Evolutionary conservation across 352 stramenopile species (phyloP), one percentile per base, ranked within the genome.

Genomic region (Phytophthora parvispora): DNA sequence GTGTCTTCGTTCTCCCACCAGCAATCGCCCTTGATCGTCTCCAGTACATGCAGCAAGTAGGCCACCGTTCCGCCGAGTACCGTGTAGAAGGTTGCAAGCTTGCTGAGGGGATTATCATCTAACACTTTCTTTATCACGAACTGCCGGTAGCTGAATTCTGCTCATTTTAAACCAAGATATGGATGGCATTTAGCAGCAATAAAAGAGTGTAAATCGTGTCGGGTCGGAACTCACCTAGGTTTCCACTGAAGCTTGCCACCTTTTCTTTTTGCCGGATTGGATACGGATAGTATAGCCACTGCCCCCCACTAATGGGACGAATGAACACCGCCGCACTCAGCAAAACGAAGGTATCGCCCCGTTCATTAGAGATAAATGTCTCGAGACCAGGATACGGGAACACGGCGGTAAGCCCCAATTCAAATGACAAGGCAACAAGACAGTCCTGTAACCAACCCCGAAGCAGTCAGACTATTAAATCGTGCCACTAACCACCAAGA

Each of bases 91-190:
- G 74, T 59, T 7, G 52, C 3, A 25, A 90, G 68, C 49, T 93
- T 91, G 15, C 34, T 65, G 12, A 91, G 34, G 12, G 81, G 81
- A 12, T 55, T 67, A 29, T 93, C 83, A 24, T 91, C 81, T 29
- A 93, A 64, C 13, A 91, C 83, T 59, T 91, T 93, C 60, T 91
- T 93, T 55, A 93, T 72, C 49, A 91, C 85, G 27, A 93, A 93
- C 45, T 86, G 69, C 8, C 71, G 72, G 45, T 93, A 93, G 47
- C 68, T 86, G 55, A 93, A 91, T 53, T 93, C 81, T 87, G 57
- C 18, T 7, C 36, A 56, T 43, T 32, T n/a, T n/a, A n/a, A 6
- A 40, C 24, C 3, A 12, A 36, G 18, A 48, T 16, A 22, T 5
- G 7, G 1, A 51, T 18, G 7, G n/a, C n/a, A n/a, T n/a, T 55